These are phyloP conservation scores for Arxiozyma telluris DNA, from an alignment of 1,139 yeast species.

Conservation along the genomic window DNA sequence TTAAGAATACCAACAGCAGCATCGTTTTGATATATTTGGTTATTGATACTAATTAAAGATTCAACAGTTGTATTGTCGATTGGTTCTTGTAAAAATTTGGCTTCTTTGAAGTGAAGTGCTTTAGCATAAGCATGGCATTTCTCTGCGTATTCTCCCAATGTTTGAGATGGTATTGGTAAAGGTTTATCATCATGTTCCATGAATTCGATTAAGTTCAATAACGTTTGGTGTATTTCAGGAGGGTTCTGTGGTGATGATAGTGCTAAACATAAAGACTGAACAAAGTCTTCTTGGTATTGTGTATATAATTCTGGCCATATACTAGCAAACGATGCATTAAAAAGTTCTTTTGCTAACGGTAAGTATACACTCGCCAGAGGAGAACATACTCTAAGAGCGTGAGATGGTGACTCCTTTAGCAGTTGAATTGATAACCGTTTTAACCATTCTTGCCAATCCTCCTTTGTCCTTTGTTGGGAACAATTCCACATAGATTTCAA, in stretches of 20 bases:
- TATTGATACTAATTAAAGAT: conserved; percentile 83
- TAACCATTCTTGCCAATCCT: conserved; percentile 99
- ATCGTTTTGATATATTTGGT: conserved; percentile 91
- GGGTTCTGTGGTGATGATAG: conserved; percentile 88
- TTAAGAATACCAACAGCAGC: conserved; percentile 96
- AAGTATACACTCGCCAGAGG: conserved; percentile 81
- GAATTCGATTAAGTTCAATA: conserved; percentile 85
- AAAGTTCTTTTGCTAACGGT: conserved; percentile 83
- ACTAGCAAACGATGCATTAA: conserved; percentile 90
- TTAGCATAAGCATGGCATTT: conserved; percentile 97
- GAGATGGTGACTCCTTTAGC: conserved; percentile 88
- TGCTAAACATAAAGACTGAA: conserved; percentile 79
- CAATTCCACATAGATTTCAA: conserved; percentile 86
- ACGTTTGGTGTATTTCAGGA: conserved; percentile 88
- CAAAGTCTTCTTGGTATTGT: conserved; percentile 85
- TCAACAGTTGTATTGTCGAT: conserved; percentile 81
- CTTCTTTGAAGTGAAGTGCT: conserved; percentile 89
- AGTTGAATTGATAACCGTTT: conserved; percentile 78
- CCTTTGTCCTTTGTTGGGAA: conserved; percentile 77
- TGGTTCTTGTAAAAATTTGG: conserved; percentile 91
- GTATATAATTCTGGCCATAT: conserved; percentile 93
- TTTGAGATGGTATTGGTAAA: conserved; percentile 80
- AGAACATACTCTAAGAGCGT: conserved; percentile 89
- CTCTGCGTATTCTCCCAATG: conserved; percentile 88
- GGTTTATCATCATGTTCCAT: conserved; percentile 98